These are phyloP conservation scores for Macadamia integrifolia DNA, from an alignment of 164 flowering plant genomes.

Conservation along the genomic window DNA sequence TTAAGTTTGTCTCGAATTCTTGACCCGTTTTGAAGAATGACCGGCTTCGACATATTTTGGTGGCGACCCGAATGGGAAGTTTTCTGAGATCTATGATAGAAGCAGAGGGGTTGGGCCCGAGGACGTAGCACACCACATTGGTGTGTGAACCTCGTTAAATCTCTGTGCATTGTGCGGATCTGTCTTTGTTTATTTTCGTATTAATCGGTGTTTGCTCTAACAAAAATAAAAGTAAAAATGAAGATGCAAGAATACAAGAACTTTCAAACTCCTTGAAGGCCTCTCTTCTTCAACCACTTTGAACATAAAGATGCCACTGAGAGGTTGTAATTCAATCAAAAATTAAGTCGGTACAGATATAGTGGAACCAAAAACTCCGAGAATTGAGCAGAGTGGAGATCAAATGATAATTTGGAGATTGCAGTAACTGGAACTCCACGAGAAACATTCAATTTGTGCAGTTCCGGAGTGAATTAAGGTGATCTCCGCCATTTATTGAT, in stretches of 20 bases:
- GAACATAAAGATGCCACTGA: conserved; percentile 11
- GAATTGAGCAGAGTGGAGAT: conserved; percentile 7
- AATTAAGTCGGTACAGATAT: conserved; percentile 2
- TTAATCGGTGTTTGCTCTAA: no score
- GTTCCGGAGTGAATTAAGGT: conserved; percentile 50
- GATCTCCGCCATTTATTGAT: not conserved
- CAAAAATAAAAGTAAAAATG: no score
- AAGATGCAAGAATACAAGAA: conserved; percentile 31
- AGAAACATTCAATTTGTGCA: conserved; percentile 27
- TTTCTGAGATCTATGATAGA: no score
- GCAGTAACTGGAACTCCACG: conserved; percentile 28
- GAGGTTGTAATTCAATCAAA: not conserved
- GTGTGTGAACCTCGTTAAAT: no score
- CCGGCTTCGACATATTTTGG: no score
- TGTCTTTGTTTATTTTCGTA: no score
- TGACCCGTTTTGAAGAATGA: no score
- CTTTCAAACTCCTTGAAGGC: conserved; percentile 40
- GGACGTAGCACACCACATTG: no score
- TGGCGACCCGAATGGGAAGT: no score
- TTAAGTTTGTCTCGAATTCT: no score
- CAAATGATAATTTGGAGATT: conserved; percentile 18
- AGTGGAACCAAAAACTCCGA: conserved; percentile 30
- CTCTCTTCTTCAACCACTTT: conserved; percentile 36
- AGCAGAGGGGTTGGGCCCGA: no score
- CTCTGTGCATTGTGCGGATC: no score